A percentile compares a stretch with the other conserved stretches of the same genome.
phyloP scores from a whole-genome alignment of 306 rosid genomes.

The Sophora flavescens region DNA sequence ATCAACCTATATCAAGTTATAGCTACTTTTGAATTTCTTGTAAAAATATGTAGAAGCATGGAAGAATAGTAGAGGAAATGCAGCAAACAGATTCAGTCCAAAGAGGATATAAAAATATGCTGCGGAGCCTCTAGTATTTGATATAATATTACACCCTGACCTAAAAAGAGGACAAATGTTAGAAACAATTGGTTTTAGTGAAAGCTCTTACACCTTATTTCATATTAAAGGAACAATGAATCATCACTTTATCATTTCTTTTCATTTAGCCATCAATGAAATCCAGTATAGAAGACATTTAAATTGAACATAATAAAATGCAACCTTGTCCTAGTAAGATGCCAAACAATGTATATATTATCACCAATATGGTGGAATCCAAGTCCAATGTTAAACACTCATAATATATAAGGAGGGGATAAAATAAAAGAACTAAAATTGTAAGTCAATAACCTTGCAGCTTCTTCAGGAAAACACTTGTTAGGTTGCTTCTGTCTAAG shows the following conservation, averaged over 20 bases:
- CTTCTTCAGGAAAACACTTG: slow-evolving; percentile 86
- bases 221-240: background rate
- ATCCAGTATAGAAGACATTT: background rate
- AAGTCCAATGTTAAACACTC: background rate
- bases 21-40: slow-evolving; percentile 3
- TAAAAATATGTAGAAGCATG: slow-evolving; percentile 9
- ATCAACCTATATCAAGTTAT: slow-evolving; percentile 13
- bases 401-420: background rate
- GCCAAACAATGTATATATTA: background rate
- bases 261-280: background rate
- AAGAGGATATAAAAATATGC: background rate
- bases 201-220: background rate
- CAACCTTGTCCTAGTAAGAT: background rate
- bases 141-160: background rate
- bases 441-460: slow-evolving; percentile 71
- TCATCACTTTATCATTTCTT: background rate
- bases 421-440: slow-evolving; percentile 1
- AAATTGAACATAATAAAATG: background rate
- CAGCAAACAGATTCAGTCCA: background rate
- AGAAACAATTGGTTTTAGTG: background rate
- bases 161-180: background rate
- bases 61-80: slow-evolving; percentile 1
- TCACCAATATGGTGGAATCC: background rate
- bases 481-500: slow-evolving; percentile 93
- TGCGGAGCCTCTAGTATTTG: background rate